These are phyloP conservation scores for Eucalyptus curtisii DNA, from an alignment of 345 rosid genomes.

Conservation along the genomic window DNA sequence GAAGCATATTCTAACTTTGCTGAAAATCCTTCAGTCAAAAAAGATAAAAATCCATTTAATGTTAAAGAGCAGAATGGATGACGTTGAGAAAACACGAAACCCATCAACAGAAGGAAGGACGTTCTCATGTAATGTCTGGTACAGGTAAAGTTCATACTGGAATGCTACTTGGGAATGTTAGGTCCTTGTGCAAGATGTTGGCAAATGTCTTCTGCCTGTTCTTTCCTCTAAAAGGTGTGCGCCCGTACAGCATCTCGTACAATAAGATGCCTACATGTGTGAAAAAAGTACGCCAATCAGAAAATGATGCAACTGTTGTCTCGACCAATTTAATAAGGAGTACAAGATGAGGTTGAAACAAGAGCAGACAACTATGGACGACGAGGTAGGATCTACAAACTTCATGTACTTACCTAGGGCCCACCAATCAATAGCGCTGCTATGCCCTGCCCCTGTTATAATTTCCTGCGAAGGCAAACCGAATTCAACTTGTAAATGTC, in stretches of 20 bases:
- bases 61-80: neutral
- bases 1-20: neutral
- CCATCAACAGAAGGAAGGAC: neutral
- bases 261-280: slow-evolving; percentile 56
- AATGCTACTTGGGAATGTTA: slow-evolving; percentile 93
- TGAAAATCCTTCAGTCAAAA: neutral
- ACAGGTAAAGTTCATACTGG: slow-evolving; percentile 23
- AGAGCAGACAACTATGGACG: neutral
- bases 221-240: slow-evolving; percentile 95
- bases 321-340: neutral
- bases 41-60: neutral
- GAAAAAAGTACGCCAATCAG: neutral
- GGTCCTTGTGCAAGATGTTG: slow-evolving; percentile 90
- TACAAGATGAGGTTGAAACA: neutral
- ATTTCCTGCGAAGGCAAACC: slow-evolving; percentile 51
- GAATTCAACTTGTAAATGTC: neutral
- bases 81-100: neutral
- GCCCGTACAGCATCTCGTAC: slow-evolving; percentile 98
- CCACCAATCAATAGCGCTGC: slow-evolving; percentile 97
- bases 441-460: slow-evolving; percentile 83
- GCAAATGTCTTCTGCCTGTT: slow-evolving; percentile 93
- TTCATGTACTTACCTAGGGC: slow-evolving; percentile 58
- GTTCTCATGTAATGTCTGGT: neutral
- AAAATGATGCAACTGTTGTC: neutral
- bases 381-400: neutral